Conservation (phyloP, 768 basidiomycete species). For the Psilocybe sp. region DNA sequence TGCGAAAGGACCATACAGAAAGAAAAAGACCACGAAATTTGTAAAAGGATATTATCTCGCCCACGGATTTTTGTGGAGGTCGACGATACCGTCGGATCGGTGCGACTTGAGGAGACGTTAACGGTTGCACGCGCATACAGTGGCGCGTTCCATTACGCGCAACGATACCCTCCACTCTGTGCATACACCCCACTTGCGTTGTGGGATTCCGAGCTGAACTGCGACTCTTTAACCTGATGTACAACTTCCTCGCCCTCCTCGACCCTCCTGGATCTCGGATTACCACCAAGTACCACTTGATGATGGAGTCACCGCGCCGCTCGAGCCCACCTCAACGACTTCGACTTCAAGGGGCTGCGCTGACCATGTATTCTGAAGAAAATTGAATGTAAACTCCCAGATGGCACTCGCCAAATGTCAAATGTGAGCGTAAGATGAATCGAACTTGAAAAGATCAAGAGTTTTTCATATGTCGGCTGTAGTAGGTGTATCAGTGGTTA, state of each 20-base stretch:
- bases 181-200: conserved; percentile 10
- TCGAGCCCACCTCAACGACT: conserved; percentile 29
- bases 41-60: conserved; percentile 30
- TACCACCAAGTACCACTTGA: conserved; percentile 26
- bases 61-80: conserved; percentile 59
- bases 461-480: too few species aligned
- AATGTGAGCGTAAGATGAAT: too few species aligned
- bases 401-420: too few species aligned
- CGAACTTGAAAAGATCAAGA: too few species aligned
- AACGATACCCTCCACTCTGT: conserved; percentile 25
- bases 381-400: too few species aligned
- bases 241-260: conserved; percentile 41
- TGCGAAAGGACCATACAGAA: not conserved
- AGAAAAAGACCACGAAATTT: not conserved
- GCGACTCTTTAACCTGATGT: conserved; percentile 30
- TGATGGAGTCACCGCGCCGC: conserved; percentile 15
- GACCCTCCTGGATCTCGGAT: conserved; percentile 21
- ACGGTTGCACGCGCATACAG: conserved; percentile 38
- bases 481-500: too few species aligned
- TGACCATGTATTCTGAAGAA: too few species aligned
- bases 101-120: conserved; percentile 22
- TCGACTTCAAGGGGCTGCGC: too few species aligned
- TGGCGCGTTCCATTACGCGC: conserved; percentile 40
- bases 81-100: conserved; percentile 23
- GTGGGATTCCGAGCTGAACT: conserved; percentile 8